A percentile compares a stretch with the other conserved stretches of the same genome.
phyloP scores from a whole-genome alignment of 2,329 filamentous ascomycete genomes.

The Talaromyces sp. region DNA sequence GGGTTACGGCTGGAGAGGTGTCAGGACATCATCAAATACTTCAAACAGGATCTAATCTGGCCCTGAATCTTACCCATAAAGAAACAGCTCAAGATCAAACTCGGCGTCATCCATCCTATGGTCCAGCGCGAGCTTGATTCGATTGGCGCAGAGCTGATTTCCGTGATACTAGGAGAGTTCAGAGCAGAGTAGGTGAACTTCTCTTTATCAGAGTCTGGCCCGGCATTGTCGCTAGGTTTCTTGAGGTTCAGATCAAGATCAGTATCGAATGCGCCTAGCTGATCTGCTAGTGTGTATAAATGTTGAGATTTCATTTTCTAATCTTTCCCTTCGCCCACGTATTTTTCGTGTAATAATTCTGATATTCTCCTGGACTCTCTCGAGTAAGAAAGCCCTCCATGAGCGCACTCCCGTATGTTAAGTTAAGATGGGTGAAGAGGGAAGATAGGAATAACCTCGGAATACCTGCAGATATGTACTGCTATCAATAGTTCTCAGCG shows the following conservation, averaged over 20 bases:
- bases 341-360: neutral
- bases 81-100: constrained; percentile 4
- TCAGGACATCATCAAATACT: neutral
- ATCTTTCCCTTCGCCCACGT: neutral
- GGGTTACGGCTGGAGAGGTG: neutral
- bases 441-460: neutral
- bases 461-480: neutral
- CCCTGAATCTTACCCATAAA: neutral
- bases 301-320: constrained; percentile 2
- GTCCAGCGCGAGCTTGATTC: constrained; percentile 7
- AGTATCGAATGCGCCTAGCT: constrained; percentile 3
- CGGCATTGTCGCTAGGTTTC: neutral
- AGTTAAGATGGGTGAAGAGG: neutral
- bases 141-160: neutral
- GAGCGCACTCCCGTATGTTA: neutral
- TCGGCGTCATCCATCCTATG: constrained; percentile 10
- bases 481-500: neutral
- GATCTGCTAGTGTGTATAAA: constrained; percentile 9
- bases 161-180: neutral
- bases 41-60: neutral
- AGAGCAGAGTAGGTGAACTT: neutral
- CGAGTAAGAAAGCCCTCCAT: neutral
- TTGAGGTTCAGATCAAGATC: neutral
- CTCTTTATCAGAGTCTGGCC: neutral
- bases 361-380: neutral